Evolutionary conservation across 116 monocot genomes (phyloP), one percentile per base, ranked within the genome.

Genomic region (Posidonia oceanica): DNA sequence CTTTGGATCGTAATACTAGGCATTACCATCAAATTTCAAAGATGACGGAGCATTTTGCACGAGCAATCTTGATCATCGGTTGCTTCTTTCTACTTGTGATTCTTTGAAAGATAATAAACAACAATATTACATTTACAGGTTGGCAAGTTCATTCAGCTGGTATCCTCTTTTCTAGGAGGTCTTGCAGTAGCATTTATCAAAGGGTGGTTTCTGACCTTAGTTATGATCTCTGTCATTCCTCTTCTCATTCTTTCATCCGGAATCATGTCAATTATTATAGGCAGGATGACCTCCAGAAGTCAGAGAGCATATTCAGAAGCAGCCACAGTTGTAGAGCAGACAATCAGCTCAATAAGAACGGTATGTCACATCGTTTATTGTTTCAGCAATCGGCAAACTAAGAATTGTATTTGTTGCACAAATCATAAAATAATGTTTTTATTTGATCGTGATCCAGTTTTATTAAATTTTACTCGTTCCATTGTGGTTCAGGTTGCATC

Each of bases 161-260:
- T 69, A 15, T 69, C 88, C 0, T 71, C 79, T 13, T 87, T 91
- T 66, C 18, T 80, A 16, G 85, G 81, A 13, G 83, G 83, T 36
- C 83, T 87, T 36, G 11, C 77, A 16, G 38, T 91, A 57, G 80
- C 91, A 70, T 85, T 91, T 54, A 39, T 54, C 8, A 57, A 61
- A 73, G 91, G 91, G 20, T 87, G 91, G 91, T 79, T 81, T 61
- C 88, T 91, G 39, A 75, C 91, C 20, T 75, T 91, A 15, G 87
- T 85, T 29, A 79, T 91, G 79, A 54, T 87, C 7, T 66, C 79
- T 59, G 70, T 76, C 1, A 75, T 91, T 37, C 91, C 91, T 14
- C 73, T 69, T 0, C 54, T 85, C 36, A 73, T 80, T 16, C 7
- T 80, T 14, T 73, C 82, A 3, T 75, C 79, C 20, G 85, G 62